Evolutionary conservation across 2,329 filamentous ascomycete species (phyloP), one percentile per base, ranked within the genome.

Genomic region (Colletotrichum scovillei): DNA sequence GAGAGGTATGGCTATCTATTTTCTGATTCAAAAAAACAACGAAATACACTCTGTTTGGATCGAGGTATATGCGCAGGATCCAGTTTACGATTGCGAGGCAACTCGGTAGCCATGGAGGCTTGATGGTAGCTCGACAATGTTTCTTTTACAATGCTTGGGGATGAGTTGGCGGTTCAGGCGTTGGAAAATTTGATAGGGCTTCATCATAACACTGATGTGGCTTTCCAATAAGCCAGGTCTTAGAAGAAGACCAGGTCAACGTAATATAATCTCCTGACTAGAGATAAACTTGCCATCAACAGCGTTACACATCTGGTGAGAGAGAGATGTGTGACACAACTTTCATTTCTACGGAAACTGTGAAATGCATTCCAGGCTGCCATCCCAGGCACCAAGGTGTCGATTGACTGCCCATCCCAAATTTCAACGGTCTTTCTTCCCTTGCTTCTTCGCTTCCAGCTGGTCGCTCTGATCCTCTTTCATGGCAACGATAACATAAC

Each of bases 401-500:
- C 42, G 7, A 49, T n/a, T 49, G 6, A 55, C 16, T 3, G 16
- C 14, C n/a, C 8, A 3, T 49, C 46, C 9, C 8, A 55, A 24
- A 12, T 8, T 26, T 79, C 77, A 88, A 75, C 84, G 82, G 57
- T 86, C 82, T 79, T 90, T 90, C 82, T 89, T 90, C 65, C 78
- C 81, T 67, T 87, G 84, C 76, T 84, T 83, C 22, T 89, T 84
- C 12, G 80, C 69, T 26, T 64, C 72, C 22, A 63, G 42, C 76
- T 83, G 82, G 30, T 87, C 87, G 2, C 84, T 84, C 76, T 89
- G 85, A 79, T 98, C 97, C 82, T 99, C 97, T 74, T 89, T 92
- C 89, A 98, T 95, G 4, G 97, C 97, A 24, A 98, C 94, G 69
- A 98, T 85, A 56, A 98, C 91, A 82, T 98, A 99, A n/a, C 89